A percentile compares a stretch with the other conserved stretches of the same genome.
Conservation (phyloP, 192 early-diverging fungal genomes). For the Coemansia sp. region DNA sequence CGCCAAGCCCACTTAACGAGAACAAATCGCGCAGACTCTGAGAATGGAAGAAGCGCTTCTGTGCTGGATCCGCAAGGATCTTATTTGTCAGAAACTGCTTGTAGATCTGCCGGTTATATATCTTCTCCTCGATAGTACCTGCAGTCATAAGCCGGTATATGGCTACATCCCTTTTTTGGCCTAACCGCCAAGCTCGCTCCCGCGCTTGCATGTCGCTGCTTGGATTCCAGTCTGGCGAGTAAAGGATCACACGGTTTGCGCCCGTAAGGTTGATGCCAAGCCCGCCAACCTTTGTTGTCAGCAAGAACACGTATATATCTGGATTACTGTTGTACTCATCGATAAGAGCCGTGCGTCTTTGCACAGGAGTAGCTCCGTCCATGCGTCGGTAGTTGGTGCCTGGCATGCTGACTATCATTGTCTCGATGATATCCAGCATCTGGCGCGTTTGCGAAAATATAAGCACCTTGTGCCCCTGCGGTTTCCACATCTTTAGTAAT, state of each 20-base stretch:
- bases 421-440: conserved; percentile 94
- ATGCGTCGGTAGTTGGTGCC: conserved; percentile 80
- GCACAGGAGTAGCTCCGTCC: conserved; percentile 95
- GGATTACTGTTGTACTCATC: conserved; percentile 82
- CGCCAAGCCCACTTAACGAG: conserved; percentile 60
- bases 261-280: conserved; percentile 95
- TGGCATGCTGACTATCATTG: conserved; percentile 58
- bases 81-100: conserved; percentile 98
- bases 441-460: conserved; percentile 93
- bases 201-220: conserved; percentile 94
- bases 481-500: conserved; percentile 85
- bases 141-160: conserved; percentile 96
- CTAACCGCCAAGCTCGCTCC: conserved; percentile 94
- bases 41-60: conserved; percentile 87
- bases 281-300: conserved; percentile 98
- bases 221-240: conserved; percentile 99
- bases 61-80: conserved; percentile 87
- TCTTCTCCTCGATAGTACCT: conserved; percentile 95
- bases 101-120: conserved; percentile 96
- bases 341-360: conserved; percentile 78
- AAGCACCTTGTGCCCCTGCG: conserved; percentile 81
- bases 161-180: conserved; percentile 84
- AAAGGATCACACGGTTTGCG: conserved; percentile 92
- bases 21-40: conserved; percentile 88
- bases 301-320: conserved; percentile 81